Conservation (phyloP, 192 early-diverging fungal genomes). For the Entomortierella chlamydospora region DNA sequence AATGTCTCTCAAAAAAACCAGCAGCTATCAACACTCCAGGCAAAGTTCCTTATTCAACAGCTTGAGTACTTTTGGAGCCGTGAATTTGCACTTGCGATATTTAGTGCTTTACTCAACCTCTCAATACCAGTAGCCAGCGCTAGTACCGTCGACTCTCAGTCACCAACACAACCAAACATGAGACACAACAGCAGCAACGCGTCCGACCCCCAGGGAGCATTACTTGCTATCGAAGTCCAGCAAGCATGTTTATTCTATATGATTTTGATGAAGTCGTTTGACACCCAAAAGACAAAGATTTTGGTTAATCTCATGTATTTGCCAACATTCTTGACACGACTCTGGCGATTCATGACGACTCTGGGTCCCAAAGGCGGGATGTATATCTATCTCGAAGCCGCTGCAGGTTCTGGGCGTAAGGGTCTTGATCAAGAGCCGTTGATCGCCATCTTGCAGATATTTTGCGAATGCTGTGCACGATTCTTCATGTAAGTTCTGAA, state of each 20-base stretch:
- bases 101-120: slow-evolving; percentile 15
- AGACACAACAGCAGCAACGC: neutral
- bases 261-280: slow-evolving; percentile 51
- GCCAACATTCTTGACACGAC: slow-evolving; percentile 59
- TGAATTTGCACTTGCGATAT: slow-evolving; percentile 34
- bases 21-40: slow-evolving; percentile 29
- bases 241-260: slow-evolving; percentile 56
- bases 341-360: slow-evolving; percentile 69
- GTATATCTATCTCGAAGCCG: slow-evolving; percentile 66
- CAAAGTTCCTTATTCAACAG: slow-evolving; percentile 30
- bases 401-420: slow-evolving; percentile 51
- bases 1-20: slow-evolving; percentile 29
- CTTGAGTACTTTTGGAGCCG: slow-evolving; percentile 39
- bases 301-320: slow-evolving; percentile 64
- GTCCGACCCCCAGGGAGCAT: slow-evolving; percentile 26
- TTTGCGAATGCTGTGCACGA: slow-evolving; percentile 69
- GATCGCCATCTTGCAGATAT: slow-evolving; percentile 68
- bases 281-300: slow-evolving; percentile 59
- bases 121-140: slow-evolving; percentile 5
- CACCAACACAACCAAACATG: neutral
- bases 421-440: slow-evolving; percentile 65
- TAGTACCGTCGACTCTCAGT: neutral
- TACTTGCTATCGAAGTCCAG: slow-evolving; percentile 61
- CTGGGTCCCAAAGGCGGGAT: slow-evolving; percentile 69
- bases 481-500: slow-evolving; percentile 73